These are phyloP conservation scores for Sclerotinia borealis DNA, from an alignment of 2,329 filamentous ascomycete species.

Conservation along the genomic window DNA sequence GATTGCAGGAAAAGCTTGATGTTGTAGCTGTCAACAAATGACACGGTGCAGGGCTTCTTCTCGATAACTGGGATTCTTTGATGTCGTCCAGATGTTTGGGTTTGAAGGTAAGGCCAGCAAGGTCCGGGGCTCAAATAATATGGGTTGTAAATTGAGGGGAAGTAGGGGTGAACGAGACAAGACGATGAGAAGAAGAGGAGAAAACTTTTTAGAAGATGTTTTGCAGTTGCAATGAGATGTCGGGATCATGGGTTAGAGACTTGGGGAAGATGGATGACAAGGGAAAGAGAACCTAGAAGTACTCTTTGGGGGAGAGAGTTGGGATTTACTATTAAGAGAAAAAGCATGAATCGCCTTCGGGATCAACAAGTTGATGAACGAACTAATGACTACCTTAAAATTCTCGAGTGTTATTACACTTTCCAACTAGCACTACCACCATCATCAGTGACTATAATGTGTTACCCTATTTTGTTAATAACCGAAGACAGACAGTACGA, in stretches of 20 bases:
- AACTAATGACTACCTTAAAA: neutral
- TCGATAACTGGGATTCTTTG: conserved; percentile 5
- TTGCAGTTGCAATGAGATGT: neutral
- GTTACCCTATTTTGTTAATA: neutral
- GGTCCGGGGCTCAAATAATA: neutral
- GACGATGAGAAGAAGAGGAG: neutral
- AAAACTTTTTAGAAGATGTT: neutral
- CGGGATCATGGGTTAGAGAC: neutral
- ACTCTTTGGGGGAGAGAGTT: too few relatives aligned
- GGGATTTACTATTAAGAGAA: neutral
- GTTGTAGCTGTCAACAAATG: conserved; percentile 10
- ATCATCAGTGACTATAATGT: neutral
- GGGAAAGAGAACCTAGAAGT: neutral
- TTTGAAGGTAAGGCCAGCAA: conserved; percentile 3
- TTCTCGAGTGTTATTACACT: neutral
- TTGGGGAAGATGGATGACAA: neutral
- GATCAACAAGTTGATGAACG: neutral
- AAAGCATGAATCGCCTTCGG: neutral
- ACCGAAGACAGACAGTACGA: neutral
- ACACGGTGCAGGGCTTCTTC: neutral
- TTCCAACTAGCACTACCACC: neutral
- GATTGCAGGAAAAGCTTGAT: conserved; percentile 12
- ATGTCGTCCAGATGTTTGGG: conserved; percentile 1
- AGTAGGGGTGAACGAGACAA: neutral
- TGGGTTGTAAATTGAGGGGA: neutral